Evolutionary conservation across 352 stramenopile genomes (phyloP), one percentile per base, ranked within the genome.

Genomic region (Aphanomyces cochlioides): DNA sequence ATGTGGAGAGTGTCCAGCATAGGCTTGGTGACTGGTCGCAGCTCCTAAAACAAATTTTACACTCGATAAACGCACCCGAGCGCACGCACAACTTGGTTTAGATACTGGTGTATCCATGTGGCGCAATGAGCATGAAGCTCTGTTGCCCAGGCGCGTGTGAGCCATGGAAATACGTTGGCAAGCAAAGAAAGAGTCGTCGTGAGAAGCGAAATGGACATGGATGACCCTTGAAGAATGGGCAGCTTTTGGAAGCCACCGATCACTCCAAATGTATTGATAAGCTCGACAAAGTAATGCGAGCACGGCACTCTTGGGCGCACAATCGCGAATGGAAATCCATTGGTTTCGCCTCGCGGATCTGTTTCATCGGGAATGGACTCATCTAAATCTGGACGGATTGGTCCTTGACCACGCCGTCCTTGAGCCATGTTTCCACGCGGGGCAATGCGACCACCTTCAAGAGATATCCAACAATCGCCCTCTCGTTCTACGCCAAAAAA

Each of bases 1-100:
- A 50, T 28, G 38, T 70, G 47, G 47, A 70, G 39, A 21, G 64
- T 70, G 54, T 70, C 64, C 45, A 70, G 53, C 64, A 70, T 70
- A 3, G 48, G 6, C 54, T 70, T 70, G 64, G 54, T 70, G 47
- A 70, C 53, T 17, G 19, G 19, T 17, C 64, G 45, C 10, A 70
- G 40, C 21, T 70, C 64, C 64, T 70, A 69, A 50, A 10, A 68
- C 36, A 7, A 19, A n/a, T 10, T 28, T 64, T 15, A n/a, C 3
- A 38, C 60, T n/a, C 15, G 38, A 65, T 17, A 47, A 48, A 53
- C 15, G 40, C 34, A 28, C 36, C 36, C 50, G 36, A 28, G 48
- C 6, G 13, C 34, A 50, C 38, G 34, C 39, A 70, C 64, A 43
- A 70, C 34, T 7, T 48, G 19, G 17, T 19, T 10, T 7, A 63